Percentiles rank a stretch among this genome's conserved stretches.
Conservation (phyloP, 2,329 filamentous ascomycete genomes). For the Beauveria bassiana region DNA sequence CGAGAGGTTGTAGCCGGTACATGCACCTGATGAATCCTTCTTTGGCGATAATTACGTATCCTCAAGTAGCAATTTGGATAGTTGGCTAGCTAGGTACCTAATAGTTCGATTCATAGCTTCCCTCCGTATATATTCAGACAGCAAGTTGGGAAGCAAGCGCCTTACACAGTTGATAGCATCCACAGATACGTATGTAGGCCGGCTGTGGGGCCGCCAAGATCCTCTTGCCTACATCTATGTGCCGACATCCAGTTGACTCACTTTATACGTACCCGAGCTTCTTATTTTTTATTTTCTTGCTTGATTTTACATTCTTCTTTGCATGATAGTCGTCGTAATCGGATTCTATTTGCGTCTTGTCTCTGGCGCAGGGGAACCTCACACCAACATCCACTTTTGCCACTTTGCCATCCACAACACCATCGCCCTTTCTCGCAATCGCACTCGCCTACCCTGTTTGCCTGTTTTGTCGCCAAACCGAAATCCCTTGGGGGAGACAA, state of each 20-base stretch:
- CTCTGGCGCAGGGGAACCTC: neutral
- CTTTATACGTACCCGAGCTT: neutral
- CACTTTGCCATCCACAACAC: neutral
- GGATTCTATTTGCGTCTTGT: neutral
- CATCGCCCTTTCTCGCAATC: neutral
- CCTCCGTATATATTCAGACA: neutral
- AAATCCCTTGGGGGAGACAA: neutral
- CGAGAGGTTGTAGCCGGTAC: neutral
- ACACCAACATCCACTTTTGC: neutral
- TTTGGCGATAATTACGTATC: neutral
- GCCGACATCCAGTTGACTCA: constrained; percentile 1
- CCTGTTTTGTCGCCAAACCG: neutral
- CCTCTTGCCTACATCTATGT: neutral
- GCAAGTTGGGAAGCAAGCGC: neutral
- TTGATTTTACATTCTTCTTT: neutral
- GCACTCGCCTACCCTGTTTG: neutral
- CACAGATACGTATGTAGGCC: no score
- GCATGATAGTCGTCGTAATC: neutral
- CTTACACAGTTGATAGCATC: neutral
- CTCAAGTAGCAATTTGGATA: neutral
- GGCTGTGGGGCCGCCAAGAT: constrained; percentile 3
- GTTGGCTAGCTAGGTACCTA: neutral
- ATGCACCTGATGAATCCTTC: neutral
- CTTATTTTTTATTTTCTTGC: neutral
- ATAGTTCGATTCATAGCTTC: neutral